phyloP scores from a whole-genome alignment of 179 eudicot genomes.

The Pouteria campechiana region DNA sequence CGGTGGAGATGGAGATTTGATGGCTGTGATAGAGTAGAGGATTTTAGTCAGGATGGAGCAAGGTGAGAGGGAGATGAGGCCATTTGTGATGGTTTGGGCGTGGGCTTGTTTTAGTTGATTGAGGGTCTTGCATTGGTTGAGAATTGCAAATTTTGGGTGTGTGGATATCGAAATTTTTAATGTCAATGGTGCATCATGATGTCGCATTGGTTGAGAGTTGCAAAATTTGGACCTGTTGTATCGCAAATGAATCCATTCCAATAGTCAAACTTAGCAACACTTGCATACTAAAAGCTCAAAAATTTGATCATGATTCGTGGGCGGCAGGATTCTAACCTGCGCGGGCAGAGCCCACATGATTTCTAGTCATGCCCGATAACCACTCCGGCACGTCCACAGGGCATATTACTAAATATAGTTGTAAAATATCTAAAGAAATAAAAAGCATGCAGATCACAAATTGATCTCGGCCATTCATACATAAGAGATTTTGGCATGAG shows the following conservation, averaged over 20 bases:
- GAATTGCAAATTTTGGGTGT: conserved; percentile 6
- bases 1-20: conserved; percentile 7
- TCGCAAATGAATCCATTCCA: too few species aligned
- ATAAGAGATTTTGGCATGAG: too few species aligned
- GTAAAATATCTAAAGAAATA: too few species aligned
- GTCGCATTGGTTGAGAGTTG: background rate
- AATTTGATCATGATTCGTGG: too few species aligned
- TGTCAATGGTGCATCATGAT: background rate
- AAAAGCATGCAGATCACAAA: too few species aligned
- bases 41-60: conserved; percentile 28
- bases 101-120: conserved; percentile 50
- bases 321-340: conserved; percentile 94
- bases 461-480: too few species aligned
- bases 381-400: too few species aligned
- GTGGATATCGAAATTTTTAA: conserved; percentile 13
- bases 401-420: too few species aligned
- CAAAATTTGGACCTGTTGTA: background rate
- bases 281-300: too few species aligned
- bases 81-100: conserved; percentile 41
- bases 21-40: conserved; percentile 21
- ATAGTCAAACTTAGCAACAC: too few species aligned
- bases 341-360: conserved; percentile 98
- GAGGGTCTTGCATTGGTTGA: conserved; percentile 36
- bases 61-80: conserved; percentile 25
- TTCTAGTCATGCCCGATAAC: conserved; percentile 99